Conservation (phyloP, 495 filamentous ascomycete genomes). For the Pyronema domesticum region DNA sequence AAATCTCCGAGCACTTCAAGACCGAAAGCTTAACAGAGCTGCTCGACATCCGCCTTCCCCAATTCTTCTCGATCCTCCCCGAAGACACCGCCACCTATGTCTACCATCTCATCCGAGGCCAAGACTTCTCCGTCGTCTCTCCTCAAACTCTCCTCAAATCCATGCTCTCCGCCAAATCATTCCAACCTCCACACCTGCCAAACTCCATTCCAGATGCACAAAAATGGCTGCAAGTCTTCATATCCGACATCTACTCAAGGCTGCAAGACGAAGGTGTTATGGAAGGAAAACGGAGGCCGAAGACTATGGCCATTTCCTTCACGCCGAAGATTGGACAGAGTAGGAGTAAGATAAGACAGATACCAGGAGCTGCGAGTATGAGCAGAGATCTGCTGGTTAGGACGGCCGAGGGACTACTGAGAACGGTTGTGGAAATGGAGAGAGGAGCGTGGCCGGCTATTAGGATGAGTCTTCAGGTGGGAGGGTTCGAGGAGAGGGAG, state of each 20-base stretch:
- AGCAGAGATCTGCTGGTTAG: constrained; percentile 59
- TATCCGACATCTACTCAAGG: constrained; percentile 76
- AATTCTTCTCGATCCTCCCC: constrained; percentile 60
- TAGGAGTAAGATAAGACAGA: constrained; percentile 53
- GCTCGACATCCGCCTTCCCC: constrained; percentile 51
- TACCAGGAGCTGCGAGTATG: constrained; percentile 55
- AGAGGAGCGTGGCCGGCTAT: constrained; percentile 74
- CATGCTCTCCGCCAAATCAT: constrained; percentile 96
- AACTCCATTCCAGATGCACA: constrained; percentile 54
- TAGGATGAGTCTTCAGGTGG: constrained; percentile 67
- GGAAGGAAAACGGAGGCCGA: constrained; percentile 74
- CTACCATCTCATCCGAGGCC: constrained; percentile 66
- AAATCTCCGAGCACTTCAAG: constrained; percentile 55
- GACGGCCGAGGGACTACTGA: constrained; percentile 55
- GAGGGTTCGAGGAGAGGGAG: constrained; percentile 77
- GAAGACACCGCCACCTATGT: constrained; percentile 82
- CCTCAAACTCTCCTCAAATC: constrained; percentile 85
- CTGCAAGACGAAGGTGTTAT: constrained; percentile 82
- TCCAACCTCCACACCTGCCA: constrained; percentile 38
- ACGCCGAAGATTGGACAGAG: constrained; percentile 40
- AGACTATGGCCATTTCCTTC: constrained; percentile 67
- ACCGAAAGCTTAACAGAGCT: constrained; percentile 69
- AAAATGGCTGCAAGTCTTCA: constrained; percentile 82
- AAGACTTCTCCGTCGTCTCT: constrained; percentile 77
- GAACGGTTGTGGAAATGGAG: constrained; percentile 60